These are phyloP conservation scores for Kodamaea sagamina DNA, from an alignment of 805 yeast genomes.

Conservation along the genomic window DNA sequence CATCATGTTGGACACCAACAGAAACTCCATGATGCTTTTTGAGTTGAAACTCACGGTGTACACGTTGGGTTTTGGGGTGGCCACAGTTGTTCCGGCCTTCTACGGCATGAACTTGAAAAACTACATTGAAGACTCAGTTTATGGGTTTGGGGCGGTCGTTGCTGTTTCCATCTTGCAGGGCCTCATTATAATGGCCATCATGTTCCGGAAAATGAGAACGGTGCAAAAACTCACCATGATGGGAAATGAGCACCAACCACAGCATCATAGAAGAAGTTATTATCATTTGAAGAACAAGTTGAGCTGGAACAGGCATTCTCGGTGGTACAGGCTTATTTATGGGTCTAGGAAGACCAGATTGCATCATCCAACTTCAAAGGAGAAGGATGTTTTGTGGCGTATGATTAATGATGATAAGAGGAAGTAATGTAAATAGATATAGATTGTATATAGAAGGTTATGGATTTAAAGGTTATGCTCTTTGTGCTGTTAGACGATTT, in stretches of 20 bases:
- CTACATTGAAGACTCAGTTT: slow-evolving; percentile 66
- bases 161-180: slow-evolving; percentile 56
- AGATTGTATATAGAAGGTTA: not conserved
- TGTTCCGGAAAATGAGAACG: slow-evolving; percentile 55
- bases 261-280: not conserved
- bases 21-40: slow-evolving; percentile 85
- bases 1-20: slow-evolving; percentile 85
- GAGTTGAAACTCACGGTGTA: slow-evolving; percentile 82
- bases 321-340: slow-evolving; percentile 25
- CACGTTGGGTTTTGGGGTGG: slow-evolving; percentile 82
- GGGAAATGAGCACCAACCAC: slow-evolving; percentile 21
- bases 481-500: no score
- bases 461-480: no score
- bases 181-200: slow-evolving; percentile 51
- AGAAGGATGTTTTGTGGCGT: slow-evolving; percentile 44
- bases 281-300: slow-evolving; percentile 5
- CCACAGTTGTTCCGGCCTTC: slow-evolving; percentile 82
- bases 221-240: slow-evolving; percentile 71
- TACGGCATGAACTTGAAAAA: slow-evolving; percentile 87
- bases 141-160: slow-evolving; percentile 64
- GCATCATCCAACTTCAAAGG: slow-evolving; percentile 37
- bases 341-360: slow-evolving; percentile 29
- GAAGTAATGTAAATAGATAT: slow-evolving; percentile 4
- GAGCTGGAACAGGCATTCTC: slow-evolving; percentile 15
- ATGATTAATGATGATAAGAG: slow-evolving; percentile 43